phyloP scores from a whole-genome alignment of 441 rosid genomes.

The Populus trichocarpa region DNA sequence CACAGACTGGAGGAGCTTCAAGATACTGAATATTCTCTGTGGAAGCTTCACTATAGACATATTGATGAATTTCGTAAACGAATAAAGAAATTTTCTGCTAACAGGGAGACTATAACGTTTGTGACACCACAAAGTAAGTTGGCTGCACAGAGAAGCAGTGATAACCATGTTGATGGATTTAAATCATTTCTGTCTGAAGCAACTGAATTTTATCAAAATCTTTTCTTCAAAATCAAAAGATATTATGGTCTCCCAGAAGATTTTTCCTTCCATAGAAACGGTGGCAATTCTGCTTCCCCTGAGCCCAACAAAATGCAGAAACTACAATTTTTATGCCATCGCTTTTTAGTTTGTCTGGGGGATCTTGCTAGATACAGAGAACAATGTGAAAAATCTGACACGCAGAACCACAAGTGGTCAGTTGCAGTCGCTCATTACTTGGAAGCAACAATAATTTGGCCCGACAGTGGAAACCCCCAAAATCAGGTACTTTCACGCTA shows the following conservation, averaged over 20 bases:
- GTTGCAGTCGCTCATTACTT: constrained; percentile 64
- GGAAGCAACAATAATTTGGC: constrained; percentile 75
- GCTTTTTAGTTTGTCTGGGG: constrained; percentile 83
- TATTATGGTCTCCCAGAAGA: constrained; percentile 44
- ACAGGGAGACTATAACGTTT: constrained; percentile 19
- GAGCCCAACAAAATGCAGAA: constrained; percentile 41
- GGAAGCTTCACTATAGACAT: constrained; percentile 84
- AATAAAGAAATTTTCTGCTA: constrained; percentile 37
- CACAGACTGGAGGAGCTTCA: constrained; percentile 54
- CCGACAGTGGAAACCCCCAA: constrained; percentile 87
- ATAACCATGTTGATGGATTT: constrained; percentile 45
- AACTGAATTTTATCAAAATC: constrained; percentile 48
- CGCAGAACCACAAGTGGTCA: constrained; percentile 63
- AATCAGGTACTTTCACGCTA: constrained; percentile 55
- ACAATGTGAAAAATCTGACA: constrained; percentile 43
- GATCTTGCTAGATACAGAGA: constrained; percentile 90
- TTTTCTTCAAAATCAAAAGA: constrained; percentile 44
- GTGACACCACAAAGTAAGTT: constrained; percentile 17
- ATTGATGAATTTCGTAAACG: constrained; percentile 87
- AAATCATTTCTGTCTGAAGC: constrained; percentile 61
- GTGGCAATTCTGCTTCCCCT: constrained; percentile 21
- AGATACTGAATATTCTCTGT: constrained; percentile 73
- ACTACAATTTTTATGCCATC: constrained; percentile 66
- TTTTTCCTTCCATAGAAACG: constrained; percentile 24
- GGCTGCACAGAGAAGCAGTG: constrained; percentile 23